Evolutionary conservation across 257 asterid species (phyloP).

Genomic region (Galeopsis tetrahit): DNA sequence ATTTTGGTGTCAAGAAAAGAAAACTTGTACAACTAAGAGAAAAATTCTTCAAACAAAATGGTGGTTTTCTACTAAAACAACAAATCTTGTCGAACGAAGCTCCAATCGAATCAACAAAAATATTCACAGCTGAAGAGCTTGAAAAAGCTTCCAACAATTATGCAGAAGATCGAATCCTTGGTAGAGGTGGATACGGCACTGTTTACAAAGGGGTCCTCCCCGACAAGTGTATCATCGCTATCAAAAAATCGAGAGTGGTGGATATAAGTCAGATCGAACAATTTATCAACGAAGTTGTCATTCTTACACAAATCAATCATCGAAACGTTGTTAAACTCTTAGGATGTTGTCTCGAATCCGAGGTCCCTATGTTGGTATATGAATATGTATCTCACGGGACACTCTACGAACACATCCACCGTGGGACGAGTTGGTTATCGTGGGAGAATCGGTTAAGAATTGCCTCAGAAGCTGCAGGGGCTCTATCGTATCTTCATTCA

Average conservation of each 20-base stretch:
- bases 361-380: no score
- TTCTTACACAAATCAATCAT: constrained; percentile 28
- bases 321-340: no score
- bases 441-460: no score
- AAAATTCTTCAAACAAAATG: constrained; percentile 82
- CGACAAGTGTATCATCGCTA: constrained; percentile 59
- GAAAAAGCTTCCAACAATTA: constrained; percentile 52
- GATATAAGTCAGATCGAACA: constrained; percentile 67
- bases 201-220: constrained; percentile 50
- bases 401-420: no score
- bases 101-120: constrained; percentile 51
- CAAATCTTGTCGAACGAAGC: constrained; percentile 55
- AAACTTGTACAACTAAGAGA: constrained; percentile 51
- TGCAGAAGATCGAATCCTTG: no score
- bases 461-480: no score
- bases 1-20: constrained; percentile 54
- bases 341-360: no score
- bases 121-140: constrained; percentile 41
- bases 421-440: no score
- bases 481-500: no score
- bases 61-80: constrained; percentile 65
- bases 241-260: constrained; percentile 63
- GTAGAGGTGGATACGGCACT: no score
- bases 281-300: constrained; percentile 74
- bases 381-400: no score